phyloP scores from a whole-genome alignment of 2,329 filamentous ascomycete genomes.

The Metarhizium rileyi region DNA sequence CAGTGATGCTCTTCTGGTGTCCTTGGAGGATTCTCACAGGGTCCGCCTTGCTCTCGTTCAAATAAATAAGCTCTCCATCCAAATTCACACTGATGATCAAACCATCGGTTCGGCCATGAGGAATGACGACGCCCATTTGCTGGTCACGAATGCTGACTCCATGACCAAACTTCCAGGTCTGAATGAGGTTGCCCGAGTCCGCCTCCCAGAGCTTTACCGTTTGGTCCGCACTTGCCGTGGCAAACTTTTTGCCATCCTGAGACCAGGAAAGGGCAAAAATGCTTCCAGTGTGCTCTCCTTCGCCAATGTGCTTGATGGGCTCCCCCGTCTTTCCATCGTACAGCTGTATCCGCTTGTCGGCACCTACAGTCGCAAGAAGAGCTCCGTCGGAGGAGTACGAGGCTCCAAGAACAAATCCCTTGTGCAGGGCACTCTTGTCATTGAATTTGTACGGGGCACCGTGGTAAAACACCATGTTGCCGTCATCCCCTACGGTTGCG shows the following conservation, averaged over 20 bases:
- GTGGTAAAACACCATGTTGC: constrained; percentile 82
- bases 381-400: constrained; percentile 85
- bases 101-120: constrained; percentile 69
- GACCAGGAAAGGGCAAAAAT: constrained; percentile 91
- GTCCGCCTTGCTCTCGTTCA: constrained; percentile 59
- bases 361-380: constrained; percentile 75
- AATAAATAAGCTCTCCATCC: constrained; percentile 82
- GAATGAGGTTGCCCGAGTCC: constrained; percentile 64
- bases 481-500: constrained; percentile 85
- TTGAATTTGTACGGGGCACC: constrained; percentile 95
- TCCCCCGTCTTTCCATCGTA: constrained; percentile 97
- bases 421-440: constrained; percentile 70
- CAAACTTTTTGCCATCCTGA: constrained; percentile 74
- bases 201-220: constrained; percentile 93
- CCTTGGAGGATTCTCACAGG: constrained; percentile 69
- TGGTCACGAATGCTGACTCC: constrained; percentile 70
- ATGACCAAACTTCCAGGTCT: constrained; percentile 81
- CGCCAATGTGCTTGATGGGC: constrained; percentile 63
- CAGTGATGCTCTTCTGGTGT: constrained; percentile 85
- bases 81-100: constrained; percentile 85
- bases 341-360: constrained; percentile 85
- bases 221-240: constrained; percentile 87
- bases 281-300: constrained; percentile 81
- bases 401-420: constrained; percentile 79
- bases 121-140: constrained; percentile 91